Percentiles rank a stretch among this genome's conserved stretches.
These are phyloP conservation scores for Rostrohypoxylon terebratum DNA, from an alignment of 495 filamentous ascomycete species.

Conservation along the genomic window DNA sequence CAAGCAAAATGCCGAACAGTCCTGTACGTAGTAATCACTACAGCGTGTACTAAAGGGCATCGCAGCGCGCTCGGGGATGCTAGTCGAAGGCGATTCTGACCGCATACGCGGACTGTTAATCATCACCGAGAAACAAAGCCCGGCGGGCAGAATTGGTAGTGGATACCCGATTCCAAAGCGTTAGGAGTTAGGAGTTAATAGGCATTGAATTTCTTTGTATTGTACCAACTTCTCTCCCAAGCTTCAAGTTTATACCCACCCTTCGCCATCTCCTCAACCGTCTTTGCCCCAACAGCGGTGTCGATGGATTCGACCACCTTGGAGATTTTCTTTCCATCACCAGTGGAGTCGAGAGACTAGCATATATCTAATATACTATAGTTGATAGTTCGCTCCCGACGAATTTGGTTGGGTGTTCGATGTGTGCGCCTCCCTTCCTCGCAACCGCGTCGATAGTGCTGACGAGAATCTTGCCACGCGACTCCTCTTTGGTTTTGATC, in stretches of 20 bases:
- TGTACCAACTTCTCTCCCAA: neutral
- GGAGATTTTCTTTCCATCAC: constrained; percentile 20
- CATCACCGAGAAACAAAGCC: neutral
- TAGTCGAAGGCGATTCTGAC: neutral
- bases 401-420: constrained; percentile 13
- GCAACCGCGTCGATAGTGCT: constrained; percentile 10
- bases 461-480: constrained; percentile 3
- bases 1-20: neutral
- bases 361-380: constrained; percentile 28
- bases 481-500: neutral
- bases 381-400: neutral
- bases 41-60: neutral
- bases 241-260: constrained; percentile 1
- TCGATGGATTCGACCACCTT: constrained; percentile 21
- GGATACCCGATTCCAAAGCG: neutral
- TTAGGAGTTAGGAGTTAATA: neutral
- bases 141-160: neutral
- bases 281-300: constrained; percentile 4
- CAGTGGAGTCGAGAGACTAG: constrained; percentile 23
- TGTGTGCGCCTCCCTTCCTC: constrained; percentile 12
- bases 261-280: constrained; percentile 4
- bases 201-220: neutral
- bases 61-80: neutral
- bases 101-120: neutral
- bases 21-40: neutral